phyloP scores from a whole-genome alignment of 129 eudicot species.

The Centrapalus pauciflorus region DNA sequence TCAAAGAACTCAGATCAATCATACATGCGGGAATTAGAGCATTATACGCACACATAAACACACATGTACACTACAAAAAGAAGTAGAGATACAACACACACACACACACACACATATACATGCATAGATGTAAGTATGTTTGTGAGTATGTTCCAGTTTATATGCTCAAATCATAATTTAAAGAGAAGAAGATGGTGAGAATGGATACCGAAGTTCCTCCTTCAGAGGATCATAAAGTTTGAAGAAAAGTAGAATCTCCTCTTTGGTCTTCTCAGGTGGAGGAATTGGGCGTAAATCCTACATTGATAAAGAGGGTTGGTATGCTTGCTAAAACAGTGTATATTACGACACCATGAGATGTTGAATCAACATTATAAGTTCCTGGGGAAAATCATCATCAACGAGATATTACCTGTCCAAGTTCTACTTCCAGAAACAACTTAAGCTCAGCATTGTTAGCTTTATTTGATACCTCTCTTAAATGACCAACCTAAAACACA shows the following conservation, averaged over 20 bases:
- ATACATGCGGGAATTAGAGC: no score
- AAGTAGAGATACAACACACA: no score
- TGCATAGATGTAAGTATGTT: no score
- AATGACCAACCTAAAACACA: conserved; percentile 63
- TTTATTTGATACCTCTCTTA: conserved; percentile 70
- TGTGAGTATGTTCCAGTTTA: no score
- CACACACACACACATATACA: no score
- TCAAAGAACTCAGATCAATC: no score
- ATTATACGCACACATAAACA: no score
- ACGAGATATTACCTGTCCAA: conserved; percentile 46
- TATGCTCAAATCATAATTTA: no score
- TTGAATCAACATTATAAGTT: not conserved
- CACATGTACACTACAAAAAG: no score
- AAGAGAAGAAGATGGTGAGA: not conserved
- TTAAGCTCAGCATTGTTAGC: conserved; percentile 75
- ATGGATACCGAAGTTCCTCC: conserved; percentile 73
- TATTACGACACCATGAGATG: not conserved
- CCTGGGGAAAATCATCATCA: not conserved
- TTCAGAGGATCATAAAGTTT: conserved; percentile 81
- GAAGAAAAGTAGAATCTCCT: conserved; percentile 81
- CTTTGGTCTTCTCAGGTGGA: conserved; percentile 70
- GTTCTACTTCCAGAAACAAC: conserved; percentile 71
- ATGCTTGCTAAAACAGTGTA: not conserved
- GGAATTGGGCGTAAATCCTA: conserved; percentile 65
- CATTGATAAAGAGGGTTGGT: conserved; percentile 7